These are phyloP conservation scores for Akanthomyces lecanii DNA, from an alignment of 2,329 filamentous ascomycete genomes.

Conservation along the genomic window DNA sequence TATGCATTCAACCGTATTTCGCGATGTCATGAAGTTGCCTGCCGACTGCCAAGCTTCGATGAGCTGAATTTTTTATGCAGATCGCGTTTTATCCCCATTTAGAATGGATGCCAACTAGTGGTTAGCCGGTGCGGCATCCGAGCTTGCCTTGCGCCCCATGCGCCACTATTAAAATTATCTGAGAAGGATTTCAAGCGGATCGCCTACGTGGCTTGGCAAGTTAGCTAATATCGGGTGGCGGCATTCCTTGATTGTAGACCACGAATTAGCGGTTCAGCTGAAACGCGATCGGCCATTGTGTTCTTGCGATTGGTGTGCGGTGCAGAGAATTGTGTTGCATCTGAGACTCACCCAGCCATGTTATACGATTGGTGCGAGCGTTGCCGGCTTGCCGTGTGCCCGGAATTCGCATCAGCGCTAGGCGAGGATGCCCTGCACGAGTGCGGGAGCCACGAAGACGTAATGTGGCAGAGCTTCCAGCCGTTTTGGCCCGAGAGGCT, in stretches of 20 bases:
- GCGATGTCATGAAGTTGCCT: neutral
- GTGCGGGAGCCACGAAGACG: neutral
- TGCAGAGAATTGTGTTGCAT: neutral
- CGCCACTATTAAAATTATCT: neutral
- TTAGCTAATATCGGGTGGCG: neutral
- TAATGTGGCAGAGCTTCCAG: neutral
- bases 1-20: neutral
- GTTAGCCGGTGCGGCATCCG: neutral
- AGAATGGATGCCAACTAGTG: neutral
- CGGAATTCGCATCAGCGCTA: slow-evolving; percentile 13
- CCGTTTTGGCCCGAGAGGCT: neutral
- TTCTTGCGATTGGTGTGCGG: neutral
- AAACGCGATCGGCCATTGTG: neutral
- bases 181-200: neutral
- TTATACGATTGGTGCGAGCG: neutral
- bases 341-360: neutral
- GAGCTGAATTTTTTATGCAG: neutral
- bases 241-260: neutral
- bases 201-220: neutral
- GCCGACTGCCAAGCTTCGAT: neutral
- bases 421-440: neutral
- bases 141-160: neutral
- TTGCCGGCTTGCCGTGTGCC: neutral
- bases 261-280: neutral
- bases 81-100: slow-evolving; percentile 7